A percentile compares a stretch with the other conserved stretches of the same genome.
These are phyloP conservation scores for Zygnema cylindricum DNA, from an alignment of 139 green algal genomes.

Conservation along the genomic window DNA sequence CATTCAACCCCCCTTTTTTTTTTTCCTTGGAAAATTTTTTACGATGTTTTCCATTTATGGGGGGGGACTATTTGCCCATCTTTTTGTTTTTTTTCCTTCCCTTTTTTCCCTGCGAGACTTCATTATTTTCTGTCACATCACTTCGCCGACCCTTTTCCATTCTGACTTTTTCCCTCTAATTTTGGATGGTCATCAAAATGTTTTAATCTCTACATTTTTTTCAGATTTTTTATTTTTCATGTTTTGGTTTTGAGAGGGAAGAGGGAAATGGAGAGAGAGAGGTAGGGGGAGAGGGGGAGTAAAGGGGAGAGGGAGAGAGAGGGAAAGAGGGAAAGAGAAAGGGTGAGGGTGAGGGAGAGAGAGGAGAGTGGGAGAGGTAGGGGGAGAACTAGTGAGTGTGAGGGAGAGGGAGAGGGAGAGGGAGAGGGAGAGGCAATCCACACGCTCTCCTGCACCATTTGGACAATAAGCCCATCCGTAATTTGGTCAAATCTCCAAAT, in stretches of 20 bases:
- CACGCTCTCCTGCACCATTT: not conserved
- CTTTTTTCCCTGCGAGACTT: not conserved
- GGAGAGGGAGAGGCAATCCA: not conserved
- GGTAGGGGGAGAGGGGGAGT: not conserved
- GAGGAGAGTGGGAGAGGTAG: not conserved
- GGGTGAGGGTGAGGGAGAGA: not conserved
- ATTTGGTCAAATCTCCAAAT: not conserved
- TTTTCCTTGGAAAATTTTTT: too few species aligned
- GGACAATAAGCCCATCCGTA: not conserved
- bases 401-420: not conserved
- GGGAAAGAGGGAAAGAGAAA: conserved; percentile 5
- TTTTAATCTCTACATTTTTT: not conserved
- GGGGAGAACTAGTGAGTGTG: not conserved
- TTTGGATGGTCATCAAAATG: not conserved
- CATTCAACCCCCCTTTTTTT: too few species aligned
- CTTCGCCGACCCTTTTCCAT: not conserved
- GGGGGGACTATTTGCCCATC: too few species aligned
- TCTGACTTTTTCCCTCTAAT: not conserved
- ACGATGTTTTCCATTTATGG: too few species aligned
- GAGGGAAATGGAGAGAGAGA: not conserved
- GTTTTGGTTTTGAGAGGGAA: not conserved
- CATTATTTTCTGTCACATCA: not conserved
- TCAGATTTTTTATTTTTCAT: not conserved
- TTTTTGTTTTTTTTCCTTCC: too few species aligned
- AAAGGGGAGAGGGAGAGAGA: not conserved